Conservation (phyloP, 2,329 filamentous ascomycete genomes). For the Penicillium crustosum region DNA sequence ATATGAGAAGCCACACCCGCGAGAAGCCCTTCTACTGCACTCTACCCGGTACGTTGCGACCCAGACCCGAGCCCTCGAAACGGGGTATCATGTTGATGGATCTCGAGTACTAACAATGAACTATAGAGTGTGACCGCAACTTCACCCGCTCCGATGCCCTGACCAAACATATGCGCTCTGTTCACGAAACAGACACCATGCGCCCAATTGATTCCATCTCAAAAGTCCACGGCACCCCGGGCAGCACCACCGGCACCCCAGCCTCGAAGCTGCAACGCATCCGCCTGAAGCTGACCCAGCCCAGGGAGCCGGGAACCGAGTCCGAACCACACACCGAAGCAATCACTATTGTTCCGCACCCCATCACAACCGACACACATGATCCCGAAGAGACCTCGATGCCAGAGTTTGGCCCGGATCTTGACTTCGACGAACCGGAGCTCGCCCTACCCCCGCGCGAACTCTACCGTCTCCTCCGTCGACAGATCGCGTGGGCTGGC, state of each 20-base stretch:
- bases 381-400: conserved; percentile 38
- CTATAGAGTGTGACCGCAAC: conserved; percentile 86
- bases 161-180: conserved; percentile 97
- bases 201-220: conserved; percentile 60
- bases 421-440: conserved; percentile 47
- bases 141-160: conserved; percentile 95
- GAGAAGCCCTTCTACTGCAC: conserved; percentile 99
- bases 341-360: conserved; percentile 17
- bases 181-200: conserved; percentile 93
- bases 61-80: neutral
- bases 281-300: conserved; percentile 43
- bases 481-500: conserved; percentile 51
- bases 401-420: conserved; percentile 42
- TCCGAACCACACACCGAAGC: conserved; percentile 22
- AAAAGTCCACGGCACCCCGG: conserved; percentile 34
- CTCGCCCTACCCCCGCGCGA: conserved; percentile 43
- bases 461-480: conserved; percentile 47
- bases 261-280: conserved; percentile 42
- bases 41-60: conserved; percentile 68
- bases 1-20: conserved; percentile 95
- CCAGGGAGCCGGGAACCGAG: conserved; percentile 30
- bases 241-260: conserved; percentile 26
- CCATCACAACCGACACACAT: conserved; percentile 28
- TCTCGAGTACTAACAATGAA: conserved; percentile 1
- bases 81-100: neutral